Conservation (phyloP, 257 asterid genomes). For the Rehmannia glutinosa region DNA sequence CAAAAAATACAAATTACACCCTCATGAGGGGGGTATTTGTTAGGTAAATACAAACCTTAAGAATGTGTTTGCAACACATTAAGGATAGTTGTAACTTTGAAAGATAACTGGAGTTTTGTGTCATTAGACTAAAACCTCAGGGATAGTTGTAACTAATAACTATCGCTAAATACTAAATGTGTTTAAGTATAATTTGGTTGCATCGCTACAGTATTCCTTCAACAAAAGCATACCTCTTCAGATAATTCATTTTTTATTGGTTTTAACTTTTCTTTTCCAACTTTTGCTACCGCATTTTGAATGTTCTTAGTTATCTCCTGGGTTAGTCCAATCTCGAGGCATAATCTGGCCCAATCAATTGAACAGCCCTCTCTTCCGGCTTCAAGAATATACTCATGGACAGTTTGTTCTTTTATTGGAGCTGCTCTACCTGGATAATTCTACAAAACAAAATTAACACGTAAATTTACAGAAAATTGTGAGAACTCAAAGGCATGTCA, state of each 20-base stretch:
- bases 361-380: conserved; percentile 72
- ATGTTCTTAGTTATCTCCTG: conserved; percentile 40
- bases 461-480: not conserved
- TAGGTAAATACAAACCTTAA: too few species aligned
- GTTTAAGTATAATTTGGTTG: not conserved
- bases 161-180: too few species aligned
- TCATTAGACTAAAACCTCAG: too few species aligned
- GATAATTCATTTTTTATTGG: conserved; percentile 85
- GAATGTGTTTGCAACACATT: too few species aligned
- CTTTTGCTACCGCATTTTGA: conserved; percentile 49
- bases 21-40: too few species aligned
- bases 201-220: conserved; percentile 3
- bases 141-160: too few species aligned
- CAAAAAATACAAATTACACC: too few species aligned
- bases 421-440: conserved; percentile 77
- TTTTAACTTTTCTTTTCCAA: conserved; percentile 76
- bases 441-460: conserved; percentile 26
- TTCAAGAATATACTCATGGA: conserved; percentile 64
- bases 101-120: too few species aligned
- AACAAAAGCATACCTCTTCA: conserved; percentile 60
- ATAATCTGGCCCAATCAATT: conserved; percentile 72
- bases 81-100: too few species aligned
- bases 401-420: conserved; percentile 80
- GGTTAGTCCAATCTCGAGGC: conserved; percentile 60
- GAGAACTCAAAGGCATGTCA: not conserved